phyloP scores from a whole-genome alignment of 1,139 yeast species.

The Geotrichum restrictum region DNA sequence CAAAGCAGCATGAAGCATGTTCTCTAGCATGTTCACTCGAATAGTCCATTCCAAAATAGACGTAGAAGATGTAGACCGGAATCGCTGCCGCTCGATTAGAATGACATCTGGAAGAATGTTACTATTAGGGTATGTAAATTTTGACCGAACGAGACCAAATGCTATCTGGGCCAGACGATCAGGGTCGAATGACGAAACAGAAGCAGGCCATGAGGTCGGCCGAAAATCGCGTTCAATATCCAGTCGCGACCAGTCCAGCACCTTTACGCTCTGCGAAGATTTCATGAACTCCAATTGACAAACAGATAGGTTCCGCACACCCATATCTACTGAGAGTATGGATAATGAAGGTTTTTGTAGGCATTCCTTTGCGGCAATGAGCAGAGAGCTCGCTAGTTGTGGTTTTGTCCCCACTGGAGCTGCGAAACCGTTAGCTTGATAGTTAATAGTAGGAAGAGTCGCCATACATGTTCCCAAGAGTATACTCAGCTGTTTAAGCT shows the following conservation, averaged over 20 bases:
- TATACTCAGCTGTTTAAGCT: conserved; percentile 7
- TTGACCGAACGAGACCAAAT: conserved; percentile 27
- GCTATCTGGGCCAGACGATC: conserved; percentile 27
- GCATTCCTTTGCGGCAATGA: neutral
- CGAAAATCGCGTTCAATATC: conserved; percentile 39
- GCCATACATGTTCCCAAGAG: conserved; percentile 7
- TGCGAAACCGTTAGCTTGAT: neutral
- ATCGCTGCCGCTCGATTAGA: conserved; percentile 54
- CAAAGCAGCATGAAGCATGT: conserved; percentile 42
- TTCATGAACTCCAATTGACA: conserved; percentile 30
- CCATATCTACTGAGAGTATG: conserved; percentile 42
- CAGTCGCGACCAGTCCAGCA: conserved; percentile 46
- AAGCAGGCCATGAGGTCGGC: conserved; percentile 12
- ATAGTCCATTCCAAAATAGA: conserved; percentile 50
- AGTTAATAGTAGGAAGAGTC: neutral
- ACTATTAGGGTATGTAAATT: conserved; percentile 22
- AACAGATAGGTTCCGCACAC: conserved; percentile 45
- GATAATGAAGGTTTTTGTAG: neutral
- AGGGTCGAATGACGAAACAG: conserved; percentile 26
- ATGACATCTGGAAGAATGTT: conserved; percentile 40
- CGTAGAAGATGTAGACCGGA: conserved; percentile 47
- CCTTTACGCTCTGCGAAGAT: conserved; percentile 31
- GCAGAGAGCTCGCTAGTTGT: neutral
- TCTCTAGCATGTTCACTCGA: conserved; percentile 52
- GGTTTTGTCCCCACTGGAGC: conserved; percentile 6